Base-by-base conservation (phyloP, 352 stramenopile species). In the Phytophthora syringae region DNA sequence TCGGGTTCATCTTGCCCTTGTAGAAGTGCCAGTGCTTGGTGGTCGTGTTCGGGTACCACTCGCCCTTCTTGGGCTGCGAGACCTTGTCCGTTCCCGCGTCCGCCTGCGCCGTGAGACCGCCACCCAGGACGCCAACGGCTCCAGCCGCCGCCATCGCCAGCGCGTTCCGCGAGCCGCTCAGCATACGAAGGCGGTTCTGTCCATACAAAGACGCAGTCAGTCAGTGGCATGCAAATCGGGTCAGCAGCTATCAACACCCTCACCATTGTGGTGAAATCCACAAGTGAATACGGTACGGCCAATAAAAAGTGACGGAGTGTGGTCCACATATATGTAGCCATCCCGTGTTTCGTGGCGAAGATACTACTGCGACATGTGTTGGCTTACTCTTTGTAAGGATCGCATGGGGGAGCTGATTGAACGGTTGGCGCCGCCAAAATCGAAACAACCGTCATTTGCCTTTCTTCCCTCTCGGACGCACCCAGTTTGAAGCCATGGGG, bases 11-110 rank as follows among this genome's bases (percentile, higher is more conserved):
- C 71, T 94, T 95, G 48, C 88, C 88, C 55, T 82, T 84, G 79
- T 95, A 95, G 49, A 94, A 94, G 65, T 95, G 85, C 88, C 88
- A 95, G 76, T 92, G 77, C 67, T 91, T 92, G 47, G 88, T 95
- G 48, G 85, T 95, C 15, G 79, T 89, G 74, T 94, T 91, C 16
- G 84, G 85, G 58, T 84, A 86, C 82, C 85, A 94, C 53, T 67
- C 62, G 28, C 72, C 70, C 45, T 79, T 72, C 20, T 70, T 53
- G 52, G 6, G 37, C 52, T 27, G 39, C 10, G 15, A 18, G 11
- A 54, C 44, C 11, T 60, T 62, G 18, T 75, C 64, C 7, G 22
- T 52, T 0, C 43, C 66, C 0, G 60, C 52, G 30, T 72, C 63
- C 9, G 57, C 47, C 4, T 48, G 16, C 10, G 57, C 54, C 32